Evolutionary conservation across 176 grass and related monocot species (phyloP), one percentile per base, ranked within the genome.

Genomic region (Oryza glumipatula): DNA sequence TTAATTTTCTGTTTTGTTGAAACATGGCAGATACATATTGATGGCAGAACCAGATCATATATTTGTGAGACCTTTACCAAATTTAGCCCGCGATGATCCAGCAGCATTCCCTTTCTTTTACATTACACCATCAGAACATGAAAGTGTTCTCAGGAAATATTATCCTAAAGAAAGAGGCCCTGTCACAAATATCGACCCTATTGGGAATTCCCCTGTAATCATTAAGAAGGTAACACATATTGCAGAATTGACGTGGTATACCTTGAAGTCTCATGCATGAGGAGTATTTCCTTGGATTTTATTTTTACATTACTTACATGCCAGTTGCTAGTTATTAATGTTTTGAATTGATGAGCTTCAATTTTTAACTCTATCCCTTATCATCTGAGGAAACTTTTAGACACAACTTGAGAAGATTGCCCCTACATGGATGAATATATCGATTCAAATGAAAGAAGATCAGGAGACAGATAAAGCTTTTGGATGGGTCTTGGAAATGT

Each of bases 11-110:
- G 47, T 67, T 76, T 47, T 38, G n/a, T 8, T 78, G 76, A 77
- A 63, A 74, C 68, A 21, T 90, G 19, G 74, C 89, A 99, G 96
- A 72, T 99, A 99, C 69, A 89, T 98, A 81, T 83, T 98, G 58
- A 98, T 98, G 96, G 96, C 96, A n/a, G 93, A 98, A 88, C 96
- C 96, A 73, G 96, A 98, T 84, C 96, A 98, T 82, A 28, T 98
- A 68, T 94, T 95, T 80, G 88, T 94, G 58, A 98, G 86, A 88
- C 96, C 96, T 89, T 68, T 98, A 76, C 96, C 96, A 36, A 98
- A 98, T 82, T 84, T 98, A 81, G 88, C 91, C 43, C 52, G 33
- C 49, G 91, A 88, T 64, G 80, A 92, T 61, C 96, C 96, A 30
- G 91, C 91, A 35, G 96, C 91, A 32, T 98, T 94, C 48, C 86